phyloP scores from a whole-genome alignment of 2,329 filamentous ascomycete species.

The Sclerotinia subarctica region DNA sequence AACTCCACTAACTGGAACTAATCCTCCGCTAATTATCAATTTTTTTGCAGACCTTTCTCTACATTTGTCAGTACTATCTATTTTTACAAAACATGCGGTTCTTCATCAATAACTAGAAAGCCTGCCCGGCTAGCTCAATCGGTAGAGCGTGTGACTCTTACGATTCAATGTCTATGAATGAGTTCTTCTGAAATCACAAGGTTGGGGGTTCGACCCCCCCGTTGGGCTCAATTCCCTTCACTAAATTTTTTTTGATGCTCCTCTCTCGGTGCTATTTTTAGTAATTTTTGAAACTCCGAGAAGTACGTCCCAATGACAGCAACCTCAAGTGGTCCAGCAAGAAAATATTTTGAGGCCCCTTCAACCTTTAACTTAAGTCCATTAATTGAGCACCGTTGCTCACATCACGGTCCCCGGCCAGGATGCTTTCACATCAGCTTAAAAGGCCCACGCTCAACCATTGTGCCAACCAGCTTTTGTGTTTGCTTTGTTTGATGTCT shows the following conservation, averaged over 20 bases:
- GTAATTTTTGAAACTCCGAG: not conserved
- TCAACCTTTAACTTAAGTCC: not conserved
- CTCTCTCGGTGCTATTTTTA: not conserved
- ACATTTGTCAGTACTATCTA: accelerated
- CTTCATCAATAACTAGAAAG: not conserved
- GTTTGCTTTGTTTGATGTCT: not conserved
- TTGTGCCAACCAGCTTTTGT: not conserved
- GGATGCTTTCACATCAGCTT: not conserved
- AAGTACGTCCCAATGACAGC: not conserved
- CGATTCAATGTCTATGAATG: constrained; percentile 5
- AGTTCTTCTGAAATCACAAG: constrained; percentile 13
- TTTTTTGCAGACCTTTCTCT: not conserved
- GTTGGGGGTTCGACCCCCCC: constrained; percentile 15
- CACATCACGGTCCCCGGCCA: not conserved
- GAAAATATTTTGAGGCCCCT: not conserved
- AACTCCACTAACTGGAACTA: not conserved
- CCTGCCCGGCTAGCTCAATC: constrained; percentile 36
- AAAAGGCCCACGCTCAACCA: not conserved
- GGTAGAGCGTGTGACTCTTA: constrained; percentile 39
- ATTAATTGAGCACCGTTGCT: not conserved
- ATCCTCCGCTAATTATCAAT: not conserved
- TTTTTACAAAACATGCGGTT: accelerated
- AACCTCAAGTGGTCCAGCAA: not conserved
- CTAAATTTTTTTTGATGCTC: not conserved
- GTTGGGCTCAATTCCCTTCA: constrained; percentile 14